Evolutionary conservation across 2,329 filamentous ascomycete genomes (phyloP).

Genomic region (Trichoderma sp.): DNA sequence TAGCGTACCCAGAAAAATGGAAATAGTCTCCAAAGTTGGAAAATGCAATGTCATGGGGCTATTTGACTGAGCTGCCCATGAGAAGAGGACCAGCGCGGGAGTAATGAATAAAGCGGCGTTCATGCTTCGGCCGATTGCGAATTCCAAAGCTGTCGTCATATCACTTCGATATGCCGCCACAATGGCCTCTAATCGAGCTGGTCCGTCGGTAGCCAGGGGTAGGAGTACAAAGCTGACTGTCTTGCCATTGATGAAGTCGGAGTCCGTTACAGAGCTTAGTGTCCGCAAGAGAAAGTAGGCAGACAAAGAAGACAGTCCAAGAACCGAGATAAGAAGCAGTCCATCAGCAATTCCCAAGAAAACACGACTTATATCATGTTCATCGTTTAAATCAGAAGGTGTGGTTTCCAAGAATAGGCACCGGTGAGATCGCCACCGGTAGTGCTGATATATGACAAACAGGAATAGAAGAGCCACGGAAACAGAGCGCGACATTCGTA

Average conservation of each 20-base stretch:
- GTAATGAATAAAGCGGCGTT: constrained; percentile 23
- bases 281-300: constrained; percentile 23
- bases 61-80: constrained; percentile 18
- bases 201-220: constrained; percentile 17
- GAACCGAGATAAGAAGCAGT: constrained; percentile 1
- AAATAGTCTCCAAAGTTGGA: constrained; percentile 22
- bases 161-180: constrained; percentile 17
- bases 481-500: constrained; percentile 20
- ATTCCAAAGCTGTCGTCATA: constrained; percentile 19
- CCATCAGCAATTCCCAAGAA: not conserved
- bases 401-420: constrained; percentile 4
- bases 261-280: constrained; percentile 10
- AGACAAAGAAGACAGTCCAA: constrained; percentile 1
- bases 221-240: constrained; percentile 19
- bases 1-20: constrained; percentile 19
- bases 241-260: constrained; percentile 7
- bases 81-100: constrained; percentile 23
- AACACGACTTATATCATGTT: not conserved
- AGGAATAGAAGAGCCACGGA: constrained; percentile 18
- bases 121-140: constrained; percentile 26
- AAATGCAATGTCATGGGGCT: constrained; percentile 20
- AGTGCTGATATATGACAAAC: constrained; percentile 24
- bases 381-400: not conserved
- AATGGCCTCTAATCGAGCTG: constrained; percentile 18
- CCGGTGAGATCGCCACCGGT: constrained; percentile 22